A percentile compares a stretch with the other conserved stretches of the same genome.
Conservation (phyloP, 1,139 yeast species). For the Yamadazyma aaseri region DNA sequence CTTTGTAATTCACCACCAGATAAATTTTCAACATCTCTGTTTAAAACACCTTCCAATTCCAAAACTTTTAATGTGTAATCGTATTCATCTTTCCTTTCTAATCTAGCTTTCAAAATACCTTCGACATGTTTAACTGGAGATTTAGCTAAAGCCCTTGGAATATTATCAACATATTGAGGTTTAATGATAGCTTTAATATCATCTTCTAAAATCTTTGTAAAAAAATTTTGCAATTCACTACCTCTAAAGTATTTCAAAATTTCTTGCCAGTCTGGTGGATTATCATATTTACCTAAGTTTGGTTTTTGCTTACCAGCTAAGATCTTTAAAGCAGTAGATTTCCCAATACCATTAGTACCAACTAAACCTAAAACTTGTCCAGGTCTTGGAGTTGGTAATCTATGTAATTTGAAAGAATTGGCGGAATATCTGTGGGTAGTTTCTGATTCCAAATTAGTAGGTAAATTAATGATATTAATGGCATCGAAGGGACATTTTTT, state of each 20-base stretch:
- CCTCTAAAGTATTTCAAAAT: slow-evolving; percentile 91
- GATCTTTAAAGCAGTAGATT: slow-evolving; percentile 95
- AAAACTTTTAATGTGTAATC: slow-evolving; percentile 64
- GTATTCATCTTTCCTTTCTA: slow-evolving; percentile 61
- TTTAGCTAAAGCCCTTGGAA: slow-evolving; percentile 88
- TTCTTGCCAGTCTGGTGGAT: slow-evolving; percentile 98
- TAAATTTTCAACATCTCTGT: slow-evolving; percentile 82
- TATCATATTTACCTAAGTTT: slow-evolving; percentile 87
- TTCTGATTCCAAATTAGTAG: slow-evolving; percentile 88
- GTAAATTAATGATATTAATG: slow-evolving; percentile 89
- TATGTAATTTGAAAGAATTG: slow-evolving; percentile 92
- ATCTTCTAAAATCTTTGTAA: slow-evolving; percentile 91
- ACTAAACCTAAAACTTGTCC: slow-evolving; percentile 97
- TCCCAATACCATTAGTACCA: slow-evolving; percentile 99
- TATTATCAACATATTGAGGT: slow-evolving; percentile 97
- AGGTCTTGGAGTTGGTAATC: slow-evolving; percentile 97
- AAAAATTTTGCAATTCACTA: slow-evolving; percentile 92
- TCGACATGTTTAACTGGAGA: slow-evolving; percentile 89
- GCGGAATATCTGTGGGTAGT: slow-evolving; percentile 98
- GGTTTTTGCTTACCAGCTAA: slow-evolving; percentile 99
- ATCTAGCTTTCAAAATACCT: slow-evolving; percentile 71
- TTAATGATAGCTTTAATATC: slow-evolving; percentile 91
- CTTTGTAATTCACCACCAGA: slow-evolving; percentile 99
- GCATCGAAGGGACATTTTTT: slow-evolving; percentile 98
- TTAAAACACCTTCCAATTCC: slow-evolving; percentile 71